Evolutionary conservation across 1,284 basidiomycete species (phyloP), one percentile per base, ranked within the genome.

Genomic region (Puccinia coronata): DNA sequence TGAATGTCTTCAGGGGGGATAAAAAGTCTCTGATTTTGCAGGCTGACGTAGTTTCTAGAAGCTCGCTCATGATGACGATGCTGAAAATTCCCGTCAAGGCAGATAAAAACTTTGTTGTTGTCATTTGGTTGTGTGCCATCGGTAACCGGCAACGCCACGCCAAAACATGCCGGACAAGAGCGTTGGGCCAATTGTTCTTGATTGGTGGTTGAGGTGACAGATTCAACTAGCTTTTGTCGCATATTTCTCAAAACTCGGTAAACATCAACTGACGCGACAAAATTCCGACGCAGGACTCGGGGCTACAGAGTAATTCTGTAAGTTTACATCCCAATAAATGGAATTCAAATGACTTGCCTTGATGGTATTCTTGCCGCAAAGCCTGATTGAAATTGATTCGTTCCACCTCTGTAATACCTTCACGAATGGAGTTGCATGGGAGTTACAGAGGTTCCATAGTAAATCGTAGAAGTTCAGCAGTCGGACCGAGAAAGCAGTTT

Each of bases 111-210:
- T 39, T 36, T 20, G 2, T 65, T 23, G 34, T 65, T 18, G 25
- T 39, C 39, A 16, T 4, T 18, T 18, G 61, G 34, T 11, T n/a
- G 34, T 39, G n/a, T 65, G 16, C 23, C 9, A 43, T 65, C 28
- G 28, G 1, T 39, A 18, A 8, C 34, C 2, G 34, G 39, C 14
- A 39, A 2, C 34, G 39, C 23, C 34, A 36, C 39, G 18, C 61
- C 61, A 65, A 65, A 65, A 39, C 61, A 65, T 4, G 61, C 34
- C 23, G 61, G 61, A n/a, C 61, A 65, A 16, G 61, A 65, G 36
- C 28, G 34, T 20, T 36, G 39, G 11, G 61, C 61, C 6, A 36
- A 18, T 36, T 20, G 14, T 28, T 65, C 61, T 65, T 65, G 34
- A 11, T 43, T 3, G 8, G 2, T 65, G 4, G 5, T 20, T 8